Evolutionary conservation across 179 eudicot species (phyloP).

Genomic region (Beta corolliflora): DNA sequence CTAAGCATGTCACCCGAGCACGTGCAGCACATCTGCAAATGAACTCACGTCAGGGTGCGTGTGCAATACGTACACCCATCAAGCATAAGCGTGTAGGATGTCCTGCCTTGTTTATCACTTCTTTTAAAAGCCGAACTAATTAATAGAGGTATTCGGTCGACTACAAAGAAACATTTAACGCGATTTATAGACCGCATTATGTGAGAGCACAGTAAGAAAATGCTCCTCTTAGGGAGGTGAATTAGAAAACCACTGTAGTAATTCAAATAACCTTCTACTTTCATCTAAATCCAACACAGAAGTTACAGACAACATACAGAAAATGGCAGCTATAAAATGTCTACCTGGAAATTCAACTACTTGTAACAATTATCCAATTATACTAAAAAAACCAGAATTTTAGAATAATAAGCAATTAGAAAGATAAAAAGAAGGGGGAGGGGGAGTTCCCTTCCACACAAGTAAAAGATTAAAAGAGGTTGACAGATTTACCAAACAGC

Average conservation of each 20-base stretch:
- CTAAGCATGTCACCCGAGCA: too few species aligned
- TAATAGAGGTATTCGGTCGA: too few species aligned
- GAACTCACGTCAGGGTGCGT: too few species aligned
- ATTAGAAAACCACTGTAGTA: neutral
- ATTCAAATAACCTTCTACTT: neutral
- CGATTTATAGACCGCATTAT: too few species aligned
- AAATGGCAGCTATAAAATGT: neutral
- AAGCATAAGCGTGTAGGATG: too few species aligned
- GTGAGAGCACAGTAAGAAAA: too few species aligned
- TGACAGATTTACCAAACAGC: conserved; percentile 61
- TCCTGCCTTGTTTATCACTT: too few species aligned
- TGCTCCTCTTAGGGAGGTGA: neutral
- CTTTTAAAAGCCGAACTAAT: too few species aligned
- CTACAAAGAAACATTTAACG: too few species aligned
- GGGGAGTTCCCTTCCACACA: conserved; percentile 33
- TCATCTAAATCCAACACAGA: neutral
- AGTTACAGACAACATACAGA: neutral
- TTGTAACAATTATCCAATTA: neutral
- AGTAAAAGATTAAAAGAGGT: conserved; percentile 47
- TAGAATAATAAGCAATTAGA: neutral
- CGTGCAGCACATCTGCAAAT: too few species aligned
- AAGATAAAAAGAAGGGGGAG: too few species aligned
- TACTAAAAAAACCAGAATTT: neutral
- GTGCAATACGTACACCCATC: too few species aligned
- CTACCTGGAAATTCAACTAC: neutral